phyloP scores from a whole-genome alignment of 208 protist species.

The Leishmania guyanensis region DNA sequence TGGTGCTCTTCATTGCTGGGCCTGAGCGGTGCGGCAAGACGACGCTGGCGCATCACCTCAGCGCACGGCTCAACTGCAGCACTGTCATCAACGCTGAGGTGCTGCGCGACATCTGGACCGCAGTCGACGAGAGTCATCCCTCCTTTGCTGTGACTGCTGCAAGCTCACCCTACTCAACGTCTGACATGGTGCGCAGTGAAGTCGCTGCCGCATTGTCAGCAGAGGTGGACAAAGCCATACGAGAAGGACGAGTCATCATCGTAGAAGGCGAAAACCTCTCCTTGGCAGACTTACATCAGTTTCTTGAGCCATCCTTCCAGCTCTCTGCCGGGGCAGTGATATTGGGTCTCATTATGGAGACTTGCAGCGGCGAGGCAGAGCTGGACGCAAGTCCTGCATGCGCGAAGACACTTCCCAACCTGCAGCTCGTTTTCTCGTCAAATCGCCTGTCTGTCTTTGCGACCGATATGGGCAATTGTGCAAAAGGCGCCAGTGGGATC shows the following conservation, averaged over 20 bases:
- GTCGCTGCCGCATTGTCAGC: constrained; percentile 20
- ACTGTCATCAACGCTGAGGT: constrained; percentile 58
- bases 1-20: constrained; percentile 57
- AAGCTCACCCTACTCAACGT: background rate
- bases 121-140: constrained; percentile 21
- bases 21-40: constrained; percentile 48
- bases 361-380: background rate
- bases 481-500: background rate
- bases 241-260: constrained; percentile 53
- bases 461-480: background rate
- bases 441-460: constrained; percentile 12
- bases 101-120: constrained; percentile 37
- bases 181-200: background rate
- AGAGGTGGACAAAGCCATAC: constrained; percentile 48
- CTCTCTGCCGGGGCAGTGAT: constrained; percentile 7
- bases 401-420: background rate
- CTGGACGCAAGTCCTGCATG: constrained; percentile 1
- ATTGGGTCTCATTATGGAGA: constrained; percentile 18
- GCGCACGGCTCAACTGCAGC: constrained; percentile 49
- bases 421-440: constrained; percentile 12
- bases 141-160: background rate
- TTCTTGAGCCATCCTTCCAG: constrained; percentile 32
- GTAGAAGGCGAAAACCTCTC: constrained; percentile 51
- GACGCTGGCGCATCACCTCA: constrained; percentile 43
- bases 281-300: constrained; percentile 31